Conservation (phyloP, 78 protist species). For the Dictyostelium intermedium region DNA sequence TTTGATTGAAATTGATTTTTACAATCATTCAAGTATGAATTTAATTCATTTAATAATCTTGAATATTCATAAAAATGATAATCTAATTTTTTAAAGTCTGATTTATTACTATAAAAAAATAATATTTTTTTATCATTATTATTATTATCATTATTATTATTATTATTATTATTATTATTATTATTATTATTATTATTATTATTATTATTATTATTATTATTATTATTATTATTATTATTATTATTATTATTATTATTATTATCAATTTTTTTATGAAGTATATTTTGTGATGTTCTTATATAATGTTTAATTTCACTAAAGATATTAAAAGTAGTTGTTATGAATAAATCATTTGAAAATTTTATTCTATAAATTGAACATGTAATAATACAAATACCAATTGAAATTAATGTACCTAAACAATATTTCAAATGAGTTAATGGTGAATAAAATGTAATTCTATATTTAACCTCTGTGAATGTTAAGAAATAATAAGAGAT, state of each 20-base stretch:
- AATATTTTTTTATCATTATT: background rate
- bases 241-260: background rate
- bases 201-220: background rate
- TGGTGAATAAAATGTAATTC: background rate
- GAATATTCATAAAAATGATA: background rate
- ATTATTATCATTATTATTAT: background rate
- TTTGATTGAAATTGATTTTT: background rate
- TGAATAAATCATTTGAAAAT: slow-evolving; percentile 9
- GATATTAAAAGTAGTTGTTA: background rate
- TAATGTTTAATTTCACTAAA: background rate
- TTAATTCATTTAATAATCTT: background rate
- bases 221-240: background rate
- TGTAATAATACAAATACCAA: background rate
- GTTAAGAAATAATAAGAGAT: background rate
- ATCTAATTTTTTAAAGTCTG: background rate
- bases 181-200: background rate
- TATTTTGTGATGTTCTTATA: background rate
- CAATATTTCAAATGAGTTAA: background rate
- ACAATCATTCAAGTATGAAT: background rate
- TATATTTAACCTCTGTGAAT: background rate
- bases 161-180: background rate
- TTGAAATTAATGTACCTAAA: background rate
- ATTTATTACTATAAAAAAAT: background rate
- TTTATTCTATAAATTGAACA: background rate
- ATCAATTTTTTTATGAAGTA: background rate